These are phyloP conservation scores for Heliamphora exappendiculata DNA, from an alignment of 148 eudicot genomes.

Conservation along the genomic window DNA sequence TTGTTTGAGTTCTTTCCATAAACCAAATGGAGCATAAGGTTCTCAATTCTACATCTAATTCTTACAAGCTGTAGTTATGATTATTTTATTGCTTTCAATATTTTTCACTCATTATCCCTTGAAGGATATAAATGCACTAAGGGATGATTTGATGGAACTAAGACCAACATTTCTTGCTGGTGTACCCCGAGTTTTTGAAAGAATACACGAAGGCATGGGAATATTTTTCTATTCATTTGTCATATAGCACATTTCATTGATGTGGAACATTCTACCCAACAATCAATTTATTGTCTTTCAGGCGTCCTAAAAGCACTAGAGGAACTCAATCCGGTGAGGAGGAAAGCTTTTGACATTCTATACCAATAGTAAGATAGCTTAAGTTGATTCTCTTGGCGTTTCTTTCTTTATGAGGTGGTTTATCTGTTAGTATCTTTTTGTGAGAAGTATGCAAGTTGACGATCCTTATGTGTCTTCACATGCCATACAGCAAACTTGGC, in stretches of 20 bases:
- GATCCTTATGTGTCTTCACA: background rate
- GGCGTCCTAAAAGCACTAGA: constrained; percentile 67
- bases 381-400: background rate
- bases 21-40: background rate
- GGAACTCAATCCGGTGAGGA: constrained; percentile 55
- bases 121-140: constrained; percentile 70
- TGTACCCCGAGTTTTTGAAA: constrained; percentile 85
- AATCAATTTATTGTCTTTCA: constrained; percentile 17
- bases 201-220: constrained; percentile 76
- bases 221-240: background rate
- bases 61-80: background rate
- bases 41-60: background rate
- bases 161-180: constrained; percentile 93
- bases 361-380: constrained; percentile 56
- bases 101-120: constrained; percentile 6
- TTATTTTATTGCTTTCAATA: background rate
- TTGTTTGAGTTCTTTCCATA: background rate
- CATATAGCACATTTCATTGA: background rate
- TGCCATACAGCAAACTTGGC: constrained; percentile 59
- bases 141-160: constrained; percentile 80
- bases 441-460: background rate
- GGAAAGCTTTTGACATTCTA: constrained; percentile 63
- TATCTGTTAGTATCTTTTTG: background rate
- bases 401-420: background rate
- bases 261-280: background rate